Evolutionary conservation across 352 stramenopile species (phyloP).

Genomic region (Peronospora belbahrii): DNA sequence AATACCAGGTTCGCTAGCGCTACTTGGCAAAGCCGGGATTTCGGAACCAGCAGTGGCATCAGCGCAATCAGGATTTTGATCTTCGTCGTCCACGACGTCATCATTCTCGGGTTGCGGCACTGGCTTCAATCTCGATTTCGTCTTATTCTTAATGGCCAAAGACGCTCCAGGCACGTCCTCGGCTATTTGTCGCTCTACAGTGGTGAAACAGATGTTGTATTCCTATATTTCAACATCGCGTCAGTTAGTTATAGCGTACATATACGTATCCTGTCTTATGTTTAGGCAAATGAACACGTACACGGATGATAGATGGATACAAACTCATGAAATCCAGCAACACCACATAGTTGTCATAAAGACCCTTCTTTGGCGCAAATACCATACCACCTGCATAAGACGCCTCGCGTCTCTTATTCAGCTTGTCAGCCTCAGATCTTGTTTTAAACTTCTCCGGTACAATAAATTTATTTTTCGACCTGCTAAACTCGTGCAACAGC

Average conservation of each 20-base stretch:
- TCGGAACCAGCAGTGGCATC: constrained; percentile 73
- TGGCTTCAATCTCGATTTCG: constrained; percentile 43
- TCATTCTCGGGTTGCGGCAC: constrained; percentile 50
- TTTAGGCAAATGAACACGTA: constrained; percentile 18
- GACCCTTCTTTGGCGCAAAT: constrained; percentile 98
- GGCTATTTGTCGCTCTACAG: constrained; percentile 86
- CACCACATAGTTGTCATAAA: constrained; percentile 99
- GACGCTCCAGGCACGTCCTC: constrained; percentile 33
- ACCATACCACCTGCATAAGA: constrained; percentile 99
- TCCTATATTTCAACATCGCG: constrained; percentile 70
- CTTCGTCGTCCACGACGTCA: constrained; percentile 72
- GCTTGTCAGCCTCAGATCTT: constrained; percentile 53
- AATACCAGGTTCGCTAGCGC: constrained; percentile 80
- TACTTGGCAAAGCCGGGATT: constrained; percentile 77
- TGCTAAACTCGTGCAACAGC: constrained; percentile 97
- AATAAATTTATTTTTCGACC: constrained; percentile 95
- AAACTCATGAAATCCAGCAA: constrained; percentile 99
- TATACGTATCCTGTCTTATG: not conserved
- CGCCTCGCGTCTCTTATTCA: constrained; percentile 59
- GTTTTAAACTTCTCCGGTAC: constrained; percentile 92
- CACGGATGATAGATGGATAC: constrained; percentile 98
- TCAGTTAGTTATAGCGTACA: constrained; percentile 4
- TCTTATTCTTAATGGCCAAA: constrained; percentile 41
- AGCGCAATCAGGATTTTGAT: constrained; percentile 52
- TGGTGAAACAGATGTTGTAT: constrained; percentile 99